Evolutionary conservation across 495 filamentous ascomycete genomes (phyloP).

Genomic region (Coniosporium apollinis): DNA sequence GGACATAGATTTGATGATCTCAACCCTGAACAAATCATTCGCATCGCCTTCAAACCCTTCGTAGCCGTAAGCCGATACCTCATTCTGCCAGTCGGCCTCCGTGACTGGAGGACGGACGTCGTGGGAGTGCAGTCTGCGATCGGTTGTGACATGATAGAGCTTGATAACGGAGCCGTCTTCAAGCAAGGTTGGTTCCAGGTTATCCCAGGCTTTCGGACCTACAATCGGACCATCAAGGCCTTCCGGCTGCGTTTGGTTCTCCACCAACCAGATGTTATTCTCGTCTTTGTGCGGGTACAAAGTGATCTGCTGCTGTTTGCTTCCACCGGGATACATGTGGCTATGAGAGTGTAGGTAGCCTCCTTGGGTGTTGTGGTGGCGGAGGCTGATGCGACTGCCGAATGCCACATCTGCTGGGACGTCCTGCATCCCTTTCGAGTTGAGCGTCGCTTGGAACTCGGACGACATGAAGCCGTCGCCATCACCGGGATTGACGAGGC

Average conservation of each 20-base stretch:
- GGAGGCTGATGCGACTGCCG: slow-evolving; percentile 69
- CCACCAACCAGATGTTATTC: slow-evolving; percentile 84
- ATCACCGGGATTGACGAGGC: slow-evolving; percentile 84
- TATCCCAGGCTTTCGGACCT: slow-evolving; percentile 73
- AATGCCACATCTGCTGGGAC: slow-evolving; percentile 83
- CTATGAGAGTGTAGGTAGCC: slow-evolving; percentile 93
- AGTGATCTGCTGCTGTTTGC: slow-evolving; percentile 96
- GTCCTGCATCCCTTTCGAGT: slow-evolving; percentile 89
- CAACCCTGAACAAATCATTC: slow-evolving; percentile 87
- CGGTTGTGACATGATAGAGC: slow-evolving; percentile 67
- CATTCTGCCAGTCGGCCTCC: slow-evolving; percentile 96
- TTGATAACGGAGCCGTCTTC: slow-evolving; percentile 65
- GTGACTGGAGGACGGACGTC: slow-evolving; percentile 94
- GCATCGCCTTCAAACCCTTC: slow-evolving; percentile 94
- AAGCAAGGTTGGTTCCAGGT: slow-evolving; percentile 47
- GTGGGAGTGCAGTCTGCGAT: slow-evolving; percentile 86
- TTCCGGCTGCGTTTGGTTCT: slow-evolving; percentile 89
- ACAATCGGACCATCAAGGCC: slow-evolving; percentile 60
- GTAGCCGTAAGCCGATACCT: slow-evolving; percentile 94
- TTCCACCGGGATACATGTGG: slow-evolving; percentile 93
- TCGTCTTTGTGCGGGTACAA: slow-evolving; percentile 98
- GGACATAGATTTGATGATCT: slow-evolving; percentile 84
- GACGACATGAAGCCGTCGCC: slow-evolving; percentile 99
- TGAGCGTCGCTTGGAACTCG: slow-evolving; percentile 94
- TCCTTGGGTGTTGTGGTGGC: slow-evolving; percentile 92